A percentile compares a stretch with the other conserved stretches of the same genome.
Conservation (phyloP, 192 early-diverging fungal genomes). For the Gigaspora rosea region DNA sequence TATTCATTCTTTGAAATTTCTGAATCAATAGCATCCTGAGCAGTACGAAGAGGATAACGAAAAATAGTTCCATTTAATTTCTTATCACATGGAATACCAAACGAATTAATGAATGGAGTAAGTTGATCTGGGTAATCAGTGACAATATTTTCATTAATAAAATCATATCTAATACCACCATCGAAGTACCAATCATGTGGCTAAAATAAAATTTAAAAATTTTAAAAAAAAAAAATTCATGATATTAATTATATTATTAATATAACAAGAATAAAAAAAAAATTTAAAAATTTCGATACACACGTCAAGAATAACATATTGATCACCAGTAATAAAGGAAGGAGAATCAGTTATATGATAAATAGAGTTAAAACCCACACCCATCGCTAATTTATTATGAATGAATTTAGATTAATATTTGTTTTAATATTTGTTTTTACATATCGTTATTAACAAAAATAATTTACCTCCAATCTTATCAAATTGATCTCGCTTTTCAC, state of each 20-base stretch:
- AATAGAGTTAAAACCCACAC: slow-evolving; percentile 24
- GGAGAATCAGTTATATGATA: slow-evolving; percentile 47
- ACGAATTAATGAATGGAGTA: slow-evolving; percentile 22
- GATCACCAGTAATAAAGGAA: slow-evolving; percentile 36
- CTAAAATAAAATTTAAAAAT: too few species aligned
- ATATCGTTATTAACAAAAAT: background rate
- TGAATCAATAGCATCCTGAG: slow-evolving; percentile 33
- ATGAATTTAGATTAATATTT: background rate
- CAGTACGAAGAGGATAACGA: slow-evolving; percentile 41
- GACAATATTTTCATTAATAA: slow-evolving; percentile 5
- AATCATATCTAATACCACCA: slow-evolving; percentile 33
- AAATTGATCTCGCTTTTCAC: slow-evolving; percentile 33
- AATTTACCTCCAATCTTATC: slow-evolving; percentile 4
- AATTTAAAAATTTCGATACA: too few species aligned
- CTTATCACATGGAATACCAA: background rate
- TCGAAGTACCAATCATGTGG: slow-evolving; percentile 37
- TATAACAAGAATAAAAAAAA: too few species aligned
- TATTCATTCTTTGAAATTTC: slow-evolving; percentile 33
- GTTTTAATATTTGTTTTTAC: background rate
- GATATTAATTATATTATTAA: too few species aligned
- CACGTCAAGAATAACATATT: slow-evolving; percentile 37
- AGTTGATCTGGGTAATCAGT: slow-evolving; percentile 34
- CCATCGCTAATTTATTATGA: background rate
- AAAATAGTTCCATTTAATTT: slow-evolving; percentile 42
- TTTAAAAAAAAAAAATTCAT: too few species aligned